Base-by-base conservation (phyloP, 495 filamentous ascomycete genomes). In the Aspergillus diversus region DNA sequence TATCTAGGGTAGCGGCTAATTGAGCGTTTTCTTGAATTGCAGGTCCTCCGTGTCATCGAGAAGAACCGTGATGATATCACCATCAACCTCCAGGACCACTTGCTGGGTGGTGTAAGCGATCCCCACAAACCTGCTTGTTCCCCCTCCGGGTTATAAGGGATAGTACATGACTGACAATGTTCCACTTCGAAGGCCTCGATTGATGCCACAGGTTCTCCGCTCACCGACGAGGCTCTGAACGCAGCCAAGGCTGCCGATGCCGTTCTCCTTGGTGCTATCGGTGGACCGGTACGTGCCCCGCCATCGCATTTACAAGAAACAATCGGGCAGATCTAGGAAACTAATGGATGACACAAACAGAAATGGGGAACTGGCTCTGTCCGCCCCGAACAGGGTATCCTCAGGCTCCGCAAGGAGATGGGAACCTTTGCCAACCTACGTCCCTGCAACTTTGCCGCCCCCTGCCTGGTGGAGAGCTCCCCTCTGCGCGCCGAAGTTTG, bases 341-440 rank as follows among this genome's bases (percentile, higher is more conserved):
- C 21, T 27, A 27, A 27, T 27, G 21, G 21, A 27, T 27, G 21
- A 1, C 21, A 27, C 21, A 27, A 42, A 51, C 56, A 86, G 86
- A 90, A 99, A 94, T 99, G 96, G 92, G 95, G 95, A 59, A 93
- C 91, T 5, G 91, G 92, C 64, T 73, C 85, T 56, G 90, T 98
- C 61, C 90, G 95, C 53, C 95, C 95, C 5, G 95, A 99, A 72
- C 94, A 98, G 79, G 95, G 95, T 61, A 85, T 99, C 73, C 90
- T 99, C 57, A 85, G 83, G 66, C 91, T 99, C 50, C 92, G 95
- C 81, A 97, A 96, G 76, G 90, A 97, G 75, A 90, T 99, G 83
- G 82, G 84, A 71, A 91, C 95, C 67, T 99, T 95, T 80, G 95
- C 94, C 67, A 99, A 99, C 86, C 90, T 99, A 52, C 92, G 95